These are phyloP conservation scores for Triticum timopheevii DNA, from an alignment of 176 grass and related monocot genomes.

Conservation along the genomic window DNA sequence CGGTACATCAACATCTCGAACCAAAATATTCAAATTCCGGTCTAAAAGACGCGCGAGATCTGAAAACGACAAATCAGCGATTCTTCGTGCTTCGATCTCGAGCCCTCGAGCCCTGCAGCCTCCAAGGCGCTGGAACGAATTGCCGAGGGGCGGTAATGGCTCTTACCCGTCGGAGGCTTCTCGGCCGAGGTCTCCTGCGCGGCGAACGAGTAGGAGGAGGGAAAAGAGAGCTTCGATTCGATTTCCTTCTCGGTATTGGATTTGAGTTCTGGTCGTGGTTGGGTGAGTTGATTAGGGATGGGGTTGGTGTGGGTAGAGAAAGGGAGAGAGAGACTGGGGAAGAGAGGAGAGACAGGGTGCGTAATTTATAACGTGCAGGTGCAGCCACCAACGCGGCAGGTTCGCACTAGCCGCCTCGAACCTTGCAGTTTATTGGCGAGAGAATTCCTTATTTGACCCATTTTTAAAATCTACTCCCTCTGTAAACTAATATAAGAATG, in stretches of 20 bases:
- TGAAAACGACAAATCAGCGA: background rate
- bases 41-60: conserved; percentile 8
- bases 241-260: background rate
- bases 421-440: too few relatives aligned
- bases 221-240: background rate
- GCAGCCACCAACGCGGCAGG: conserved; percentile 15
- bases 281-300: conserved; percentile 27
- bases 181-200: conserved; percentile 30
- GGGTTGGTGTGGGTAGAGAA: conserved; percentile 37
- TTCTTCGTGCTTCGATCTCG: background rate
- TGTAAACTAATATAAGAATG: too few relatives aligned
- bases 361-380: conserved; percentile 38
- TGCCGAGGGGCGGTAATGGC: background rate
- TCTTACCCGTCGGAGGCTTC: conserved; percentile 33
- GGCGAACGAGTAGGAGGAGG: background rate
- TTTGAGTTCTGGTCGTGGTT: conserved; percentile 16
- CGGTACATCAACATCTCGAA: background rate
- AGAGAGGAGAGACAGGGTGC: background rate
- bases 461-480: too few relatives aligned
- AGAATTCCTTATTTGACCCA: too few relatives aligned
- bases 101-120: background rate
- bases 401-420: background rate
- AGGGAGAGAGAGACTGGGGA: background rate
- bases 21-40: background rate
- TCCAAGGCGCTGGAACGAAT: background rate